These are phyloP conservation scores for Chaetothyriales sp. DNA, from an alignment of 2,329 filamentous ascomycete species.

Conservation along the genomic window DNA sequence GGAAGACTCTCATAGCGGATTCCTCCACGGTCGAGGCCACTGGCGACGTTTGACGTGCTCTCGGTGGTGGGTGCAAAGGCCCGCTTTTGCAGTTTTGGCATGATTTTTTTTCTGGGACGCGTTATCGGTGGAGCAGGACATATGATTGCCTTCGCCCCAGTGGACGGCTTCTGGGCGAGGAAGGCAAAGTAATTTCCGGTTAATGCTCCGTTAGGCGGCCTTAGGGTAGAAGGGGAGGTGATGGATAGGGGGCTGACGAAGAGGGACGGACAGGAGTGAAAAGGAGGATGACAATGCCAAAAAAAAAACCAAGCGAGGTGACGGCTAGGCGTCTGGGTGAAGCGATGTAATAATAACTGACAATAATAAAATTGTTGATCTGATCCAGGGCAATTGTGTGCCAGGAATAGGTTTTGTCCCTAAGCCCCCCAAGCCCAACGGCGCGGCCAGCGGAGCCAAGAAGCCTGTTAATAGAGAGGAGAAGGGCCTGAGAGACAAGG, in stretches of 20 bases:
- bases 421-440: no score
- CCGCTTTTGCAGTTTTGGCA: slow-evolving; percentile 13
- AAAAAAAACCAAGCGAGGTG: neutral
- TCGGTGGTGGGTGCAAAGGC: slow-evolving; percentile 5
- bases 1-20: slow-evolving; percentile 12
- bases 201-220: neutral
- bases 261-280: neutral
- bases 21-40: slow-evolving; percentile 1
- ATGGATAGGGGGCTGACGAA: neutral
- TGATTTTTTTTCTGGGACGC: slow-evolving; percentile 1
- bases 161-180: neutral
- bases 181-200: neutral
- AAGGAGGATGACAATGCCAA: neutral
- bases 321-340: neutral
- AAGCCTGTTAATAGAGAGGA: no score
- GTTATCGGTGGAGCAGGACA: neutral
- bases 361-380: no score
- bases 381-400: no score
- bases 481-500: no score
- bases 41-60: slow-evolving; percentile 5
- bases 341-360: no score
- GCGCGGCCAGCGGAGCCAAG: no score
- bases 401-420: no score
- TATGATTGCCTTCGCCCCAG: neutral
- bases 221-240: neutral